phyloP scores from a whole-genome alignment of 2,329 filamentous ascomycete species.

The Elsinoe ampelina region DNA sequence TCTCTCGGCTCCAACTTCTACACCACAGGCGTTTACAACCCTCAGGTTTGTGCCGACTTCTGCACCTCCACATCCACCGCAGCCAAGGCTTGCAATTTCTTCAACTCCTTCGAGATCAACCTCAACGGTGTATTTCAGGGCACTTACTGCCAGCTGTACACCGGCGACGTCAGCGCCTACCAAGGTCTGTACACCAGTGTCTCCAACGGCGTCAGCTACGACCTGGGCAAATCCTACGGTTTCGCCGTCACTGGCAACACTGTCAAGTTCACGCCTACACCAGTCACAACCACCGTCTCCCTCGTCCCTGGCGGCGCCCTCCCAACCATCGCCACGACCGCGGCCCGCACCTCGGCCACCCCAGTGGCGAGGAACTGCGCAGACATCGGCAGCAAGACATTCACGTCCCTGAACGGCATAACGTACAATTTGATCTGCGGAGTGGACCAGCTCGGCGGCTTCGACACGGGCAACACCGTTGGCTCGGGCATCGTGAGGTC shows the following conservation, averaged over 20 bases:
- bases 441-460: neutral
- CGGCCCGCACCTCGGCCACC: neutral
- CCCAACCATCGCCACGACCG: neutral
- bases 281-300: neutral
- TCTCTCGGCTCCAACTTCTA: conserved; percentile 3
- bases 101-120: conserved; percentile 28
- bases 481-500: neutral
- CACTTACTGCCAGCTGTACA: conserved; percentile 30
- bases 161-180: conserved; percentile 8
- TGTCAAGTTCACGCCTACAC: neutral
- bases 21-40: neutral
- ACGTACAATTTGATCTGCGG: neutral
- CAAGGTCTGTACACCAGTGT: conserved; percentile 1
- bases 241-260: conserved; percentile 13
- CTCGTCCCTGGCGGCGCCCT: neutral
- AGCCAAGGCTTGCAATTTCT: conserved; percentile 18
- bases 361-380: neutral
- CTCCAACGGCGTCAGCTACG: conserved; percentile 2
- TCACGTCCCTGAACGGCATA: neutral
- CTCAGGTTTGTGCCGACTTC: conserved; percentile 9
- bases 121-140: conserved; percentile 26
- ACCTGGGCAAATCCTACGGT: conserved; percentile 14
- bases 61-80: neutral
- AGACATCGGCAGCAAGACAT: neutral
- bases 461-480: neutral